phyloP scores from a whole-genome alignment of 2,329 filamentous ascomycete genomes.

The Ceratocystis diversiconidia region DNA sequence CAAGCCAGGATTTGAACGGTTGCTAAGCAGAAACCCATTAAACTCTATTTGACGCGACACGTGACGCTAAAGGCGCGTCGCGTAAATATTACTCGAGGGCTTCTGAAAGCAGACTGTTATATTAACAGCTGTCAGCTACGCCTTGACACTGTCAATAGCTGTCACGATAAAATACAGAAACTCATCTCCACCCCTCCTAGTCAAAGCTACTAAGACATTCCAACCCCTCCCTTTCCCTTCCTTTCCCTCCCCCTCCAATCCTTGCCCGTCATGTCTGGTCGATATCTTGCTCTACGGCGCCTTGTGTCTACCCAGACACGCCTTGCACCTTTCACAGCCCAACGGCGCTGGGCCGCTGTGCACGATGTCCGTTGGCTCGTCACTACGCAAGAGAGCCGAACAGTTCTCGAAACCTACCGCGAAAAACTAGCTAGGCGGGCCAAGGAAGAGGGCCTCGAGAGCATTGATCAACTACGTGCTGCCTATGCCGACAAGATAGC shows the following conservation, averaged over 20 bases:
- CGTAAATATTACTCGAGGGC: background rate
- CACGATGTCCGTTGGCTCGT: slow-evolving; percentile 84
- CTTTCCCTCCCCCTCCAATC: no score
- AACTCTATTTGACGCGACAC: slow-evolving; percentile 4
- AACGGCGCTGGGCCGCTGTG: slow-evolving; percentile 80
- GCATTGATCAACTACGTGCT: slow-evolving; percentile 62
- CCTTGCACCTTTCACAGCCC: slow-evolving; percentile 25
- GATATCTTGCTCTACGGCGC: slow-evolving; percentile 10
- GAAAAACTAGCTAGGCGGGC: slow-evolving; percentile 76
- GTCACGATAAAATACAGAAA: background rate
- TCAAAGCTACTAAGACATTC: background rate
- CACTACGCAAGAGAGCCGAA: slow-evolving; percentile 54
- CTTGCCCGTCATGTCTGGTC: slow-evolving; percentile 9
- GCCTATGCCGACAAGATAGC: slow-evolving; percentile 77
- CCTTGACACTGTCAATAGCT: background rate
- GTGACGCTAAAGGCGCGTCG: background rate
- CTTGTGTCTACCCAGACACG: slow-evolving; percentile 15
- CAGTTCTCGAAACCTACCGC: slow-evolving; percentile 71
- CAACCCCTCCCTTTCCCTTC: background rate
- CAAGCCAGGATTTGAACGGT: background rate
- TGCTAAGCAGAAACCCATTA: slow-evolving; percentile 11
- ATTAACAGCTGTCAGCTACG: background rate
- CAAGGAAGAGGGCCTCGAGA: slow-evolving; percentile 51
- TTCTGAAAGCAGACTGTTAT: no score
- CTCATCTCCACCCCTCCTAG: background rate